Percentiles rank a stretch among this genome's conserved stretches.
phyloP scores from a whole-genome alignment of 179 eudicot genomes.

The Spinacia oleracea region DNA sequence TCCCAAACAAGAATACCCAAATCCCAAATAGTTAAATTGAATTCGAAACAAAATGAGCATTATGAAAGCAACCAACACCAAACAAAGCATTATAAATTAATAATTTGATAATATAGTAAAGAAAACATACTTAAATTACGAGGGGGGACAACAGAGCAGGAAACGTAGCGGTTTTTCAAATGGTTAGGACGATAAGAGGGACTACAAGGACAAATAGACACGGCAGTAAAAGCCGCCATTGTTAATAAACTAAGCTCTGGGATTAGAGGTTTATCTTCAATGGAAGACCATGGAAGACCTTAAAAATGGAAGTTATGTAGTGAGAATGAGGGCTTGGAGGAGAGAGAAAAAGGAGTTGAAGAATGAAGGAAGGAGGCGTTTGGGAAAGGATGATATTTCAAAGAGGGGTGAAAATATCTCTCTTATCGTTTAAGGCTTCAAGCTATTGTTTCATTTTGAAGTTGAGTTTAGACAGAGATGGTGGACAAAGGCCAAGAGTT shows the following conservation, averaged over 20 bases:
- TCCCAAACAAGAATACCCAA: background rate
- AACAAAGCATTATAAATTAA: background rate
- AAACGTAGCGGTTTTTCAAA: slow-evolving; percentile 32
- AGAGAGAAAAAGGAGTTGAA: background rate
- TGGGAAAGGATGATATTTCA: slow-evolving; percentile 7
- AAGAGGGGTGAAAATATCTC: slow-evolving; percentile 27
- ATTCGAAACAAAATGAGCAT: background rate
- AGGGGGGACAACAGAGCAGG: slow-evolving; percentile 43
- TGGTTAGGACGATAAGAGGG: slow-evolving; percentile 42
- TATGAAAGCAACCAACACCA: background rate
- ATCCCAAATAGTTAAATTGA: background rate
- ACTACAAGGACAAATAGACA: slow-evolving; percentile 46
- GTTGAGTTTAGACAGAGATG: background rate
- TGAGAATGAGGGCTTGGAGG: background rate
- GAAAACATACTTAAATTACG: slow-evolving; percentile 31
- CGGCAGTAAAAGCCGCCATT: slow-evolving; percentile 55
- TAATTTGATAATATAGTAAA: background rate
- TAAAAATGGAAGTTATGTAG: background rate
- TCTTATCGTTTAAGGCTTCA: slow-evolving; percentile 31
- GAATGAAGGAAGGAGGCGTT: background rate
- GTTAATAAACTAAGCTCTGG: background rate
- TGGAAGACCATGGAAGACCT: slow-evolving; percentile 3
- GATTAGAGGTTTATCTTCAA: background rate
- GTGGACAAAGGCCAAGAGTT: background rate
- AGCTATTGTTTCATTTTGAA: background rate